Percentiles rank a stretch among this genome's conserved stretches.
These are phyloP conservation scores for Pseudonitzschia pungens DNA, from an alignment of 108 stramenopile genomes.

Conservation along the genomic window DNA sequence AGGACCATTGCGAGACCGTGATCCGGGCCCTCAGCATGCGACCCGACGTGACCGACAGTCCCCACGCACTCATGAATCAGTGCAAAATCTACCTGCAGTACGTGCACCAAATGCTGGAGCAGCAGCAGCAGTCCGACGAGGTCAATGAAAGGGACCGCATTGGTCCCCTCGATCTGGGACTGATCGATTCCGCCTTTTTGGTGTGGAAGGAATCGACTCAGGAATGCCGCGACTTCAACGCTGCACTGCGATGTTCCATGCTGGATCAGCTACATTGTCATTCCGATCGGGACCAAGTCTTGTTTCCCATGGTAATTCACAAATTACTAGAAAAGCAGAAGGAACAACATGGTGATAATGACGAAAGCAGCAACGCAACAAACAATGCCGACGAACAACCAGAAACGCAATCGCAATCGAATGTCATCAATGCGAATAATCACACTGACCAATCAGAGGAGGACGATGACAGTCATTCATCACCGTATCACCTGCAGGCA, in stretches of 20 bases:
- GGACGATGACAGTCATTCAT: not conserved
- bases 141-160: not conserved
- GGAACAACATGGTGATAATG: not conserved
- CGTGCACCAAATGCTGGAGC: not conserved
- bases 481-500: not conserved
- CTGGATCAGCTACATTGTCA: slow-evolving; percentile 11
- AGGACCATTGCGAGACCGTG: not conserved
- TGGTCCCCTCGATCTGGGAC: not conserved
- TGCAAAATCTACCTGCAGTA: not conserved
- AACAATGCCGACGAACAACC: too few relatives aligned
- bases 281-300: slow-evolving; percentile 6
- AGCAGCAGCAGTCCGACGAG: not conserved
- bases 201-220: slow-evolving; percentile 10
- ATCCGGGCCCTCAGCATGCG: not conserved
- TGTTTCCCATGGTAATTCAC: not conserved
- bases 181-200: slow-evolving; percentile 10
- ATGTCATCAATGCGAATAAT: too few relatives aligned
- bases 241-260: slow-evolving; percentile 5
- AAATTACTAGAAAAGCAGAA: not conserved
- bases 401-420: too few relatives aligned
- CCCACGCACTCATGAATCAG: not conserved
- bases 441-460: not conserved
- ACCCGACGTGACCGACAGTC: slow-evolving; percentile 1
- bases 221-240: not conserved
- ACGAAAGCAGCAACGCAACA: not conserved